Evolutionary conservation across 306 rosid genomes (phyloP).

Genomic region (Delonix regia): DNA sequence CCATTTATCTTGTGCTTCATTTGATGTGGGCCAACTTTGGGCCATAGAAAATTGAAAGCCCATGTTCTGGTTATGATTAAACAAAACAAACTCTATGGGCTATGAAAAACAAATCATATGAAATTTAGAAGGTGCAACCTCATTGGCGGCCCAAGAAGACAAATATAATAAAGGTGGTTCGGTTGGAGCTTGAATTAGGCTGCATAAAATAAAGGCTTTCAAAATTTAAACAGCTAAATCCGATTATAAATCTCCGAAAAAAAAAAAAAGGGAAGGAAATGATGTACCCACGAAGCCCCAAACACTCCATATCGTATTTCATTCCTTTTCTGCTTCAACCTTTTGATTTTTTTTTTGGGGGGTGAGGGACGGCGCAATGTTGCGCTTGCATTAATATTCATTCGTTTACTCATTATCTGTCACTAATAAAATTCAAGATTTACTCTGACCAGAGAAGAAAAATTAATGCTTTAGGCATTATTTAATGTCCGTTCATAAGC

Average conservation of each 20-base stretch:
- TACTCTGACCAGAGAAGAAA: no score
- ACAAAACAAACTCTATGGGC: background rate
- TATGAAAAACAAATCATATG: background rate
- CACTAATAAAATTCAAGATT: no score
- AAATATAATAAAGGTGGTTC: background rate
- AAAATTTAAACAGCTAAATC: background rate
- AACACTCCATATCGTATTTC: background rate
- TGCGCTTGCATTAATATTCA: background rate
- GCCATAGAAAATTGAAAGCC: background rate
- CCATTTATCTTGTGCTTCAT: background rate
- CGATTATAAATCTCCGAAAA: background rate
- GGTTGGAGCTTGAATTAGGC: background rate
- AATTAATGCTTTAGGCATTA: no score
- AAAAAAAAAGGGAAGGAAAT: no score
- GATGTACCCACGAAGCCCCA: no score
- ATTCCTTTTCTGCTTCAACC: background rate
- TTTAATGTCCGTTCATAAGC: no score
- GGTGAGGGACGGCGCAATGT: no score
- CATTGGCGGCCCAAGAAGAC: background rate
- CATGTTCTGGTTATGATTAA: background rate
- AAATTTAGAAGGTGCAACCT: no score
- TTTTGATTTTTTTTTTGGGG: background rate
- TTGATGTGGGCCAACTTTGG: background rate
- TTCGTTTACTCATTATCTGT: background rate
- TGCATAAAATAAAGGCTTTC: background rate